Conservation (phyloP, 306 rosid genomes). For the Fragaria vesca region DNA sequence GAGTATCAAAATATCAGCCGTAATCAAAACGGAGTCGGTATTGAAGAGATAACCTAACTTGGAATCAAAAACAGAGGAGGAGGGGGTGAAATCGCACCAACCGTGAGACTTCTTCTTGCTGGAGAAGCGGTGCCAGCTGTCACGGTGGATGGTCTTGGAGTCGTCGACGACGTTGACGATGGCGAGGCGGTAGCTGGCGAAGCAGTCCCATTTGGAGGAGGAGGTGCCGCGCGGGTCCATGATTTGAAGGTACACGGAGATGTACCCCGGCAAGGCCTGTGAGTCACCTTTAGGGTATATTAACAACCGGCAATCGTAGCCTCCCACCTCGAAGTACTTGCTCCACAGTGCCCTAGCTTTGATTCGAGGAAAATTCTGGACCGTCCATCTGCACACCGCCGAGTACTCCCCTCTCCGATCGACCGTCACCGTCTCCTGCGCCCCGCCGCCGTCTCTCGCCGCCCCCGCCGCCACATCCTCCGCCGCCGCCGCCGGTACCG, state of each 20-base stretch:
- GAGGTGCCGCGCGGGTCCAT: conserved; percentile 99
- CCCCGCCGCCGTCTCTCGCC: conserved; percentile 79
- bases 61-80: conserved; percentile 84
- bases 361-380: conserved; percentile 78
- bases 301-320: conserved; percentile 91
- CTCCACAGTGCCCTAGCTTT: conserved; percentile 99
- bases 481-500: conserved; percentile 63
- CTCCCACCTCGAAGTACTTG: conserved; percentile 99
- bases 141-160: conserved; percentile 88
- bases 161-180: conserved; percentile 77
- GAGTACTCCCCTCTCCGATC: conserved; percentile 86
- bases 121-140: conserved; percentile 97
- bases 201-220: conserved; percentile 98
- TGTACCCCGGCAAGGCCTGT: conserved; percentile 90
- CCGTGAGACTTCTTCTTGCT: conserved; percentile 96
- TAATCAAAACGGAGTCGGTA: conserved; percentile 76
- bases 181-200: conserved; percentile 90
- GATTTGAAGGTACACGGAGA: conserved; percentile 96
- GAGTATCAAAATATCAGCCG: conserved; percentile 86
- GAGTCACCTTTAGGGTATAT: conserved; percentile 96
- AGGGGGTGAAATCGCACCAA: conserved; percentile 95
- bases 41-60: conserved; percentile 71
- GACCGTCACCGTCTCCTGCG: conserved; percentile 71
- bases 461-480: conserved; percentile 67
- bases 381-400: conserved; percentile 94